These are phyloP conservation scores for Mytilinidion resinicola DNA, from an alignment of 495 filamentous ascomycete species.

Conservation along the genomic window DNA sequence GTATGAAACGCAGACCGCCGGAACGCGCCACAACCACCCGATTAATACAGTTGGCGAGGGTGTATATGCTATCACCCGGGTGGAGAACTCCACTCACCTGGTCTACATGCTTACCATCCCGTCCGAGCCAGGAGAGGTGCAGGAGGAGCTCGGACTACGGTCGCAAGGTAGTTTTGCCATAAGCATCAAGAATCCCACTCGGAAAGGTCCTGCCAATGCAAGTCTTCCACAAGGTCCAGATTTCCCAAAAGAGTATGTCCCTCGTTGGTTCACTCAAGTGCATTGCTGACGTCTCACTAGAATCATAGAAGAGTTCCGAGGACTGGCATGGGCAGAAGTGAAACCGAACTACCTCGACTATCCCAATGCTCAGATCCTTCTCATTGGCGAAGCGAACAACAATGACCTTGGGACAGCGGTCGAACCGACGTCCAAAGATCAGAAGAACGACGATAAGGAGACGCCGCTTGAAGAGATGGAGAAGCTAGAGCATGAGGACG, in stretches of 20 bases:
- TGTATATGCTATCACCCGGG: slow-evolving; percentile 75
- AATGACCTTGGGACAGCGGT: slow-evolving; percentile 55
- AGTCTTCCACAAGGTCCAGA: slow-evolving; percentile 59
- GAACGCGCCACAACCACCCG: slow-evolving; percentile 61
- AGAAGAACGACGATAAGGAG: slow-evolving; percentile 48
- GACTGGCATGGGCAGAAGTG: slow-evolving; percentile 66
- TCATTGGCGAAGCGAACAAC: slow-evolving; percentile 65
- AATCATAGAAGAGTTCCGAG: slow-evolving; percentile 66
- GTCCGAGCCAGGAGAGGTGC: slow-evolving; percentile 59
- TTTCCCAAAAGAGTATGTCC: slow-evolving; percentile 64
- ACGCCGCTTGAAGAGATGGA: slow-evolving; percentile 55
- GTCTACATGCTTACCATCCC: slow-evolving; percentile 83
- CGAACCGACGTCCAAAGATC: slow-evolving; percentile 48
- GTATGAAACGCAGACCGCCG: slow-evolving; percentile 73
- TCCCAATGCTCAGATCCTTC: slow-evolving; percentile 69
- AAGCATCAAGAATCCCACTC: slow-evolving; percentile 74
- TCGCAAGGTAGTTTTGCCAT: slow-evolving; percentile 71
- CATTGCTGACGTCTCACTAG: slow-evolving; percentile 30
- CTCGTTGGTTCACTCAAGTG: slow-evolving; percentile 1
- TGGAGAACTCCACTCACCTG: slow-evolving; percentile 62
- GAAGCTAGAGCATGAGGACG: slow-evolving; percentile 56
- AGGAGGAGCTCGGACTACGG: slow-evolving; percentile 67
- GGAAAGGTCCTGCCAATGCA: slow-evolving; percentile 55
- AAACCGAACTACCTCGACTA: slow-evolving; percentile 73
- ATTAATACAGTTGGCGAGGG: slow-evolving; percentile 76